Conservation (phyloP, 2,329 filamentous ascomycete genomes). For the Cytospora piceae region DNA sequence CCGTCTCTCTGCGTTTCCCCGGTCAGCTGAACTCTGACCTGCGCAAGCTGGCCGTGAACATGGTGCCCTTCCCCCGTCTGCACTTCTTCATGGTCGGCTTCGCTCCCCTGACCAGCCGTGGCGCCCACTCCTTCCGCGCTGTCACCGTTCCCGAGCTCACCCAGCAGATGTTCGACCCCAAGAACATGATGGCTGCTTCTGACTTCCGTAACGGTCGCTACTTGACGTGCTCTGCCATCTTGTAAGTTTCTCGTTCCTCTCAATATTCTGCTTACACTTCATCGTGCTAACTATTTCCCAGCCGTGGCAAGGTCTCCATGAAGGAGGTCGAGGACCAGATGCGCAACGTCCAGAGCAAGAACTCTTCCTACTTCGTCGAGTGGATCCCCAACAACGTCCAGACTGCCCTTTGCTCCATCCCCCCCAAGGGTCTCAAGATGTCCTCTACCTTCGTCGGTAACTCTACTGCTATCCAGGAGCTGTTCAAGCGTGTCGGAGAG, state of each 20-base stretch:
- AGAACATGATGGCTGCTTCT: slow-evolving; percentile 99
- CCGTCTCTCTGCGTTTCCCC: slow-evolving; percentile 98
- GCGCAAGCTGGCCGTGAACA: slow-evolving; percentile 99
- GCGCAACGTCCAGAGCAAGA: slow-evolving; percentile 99
- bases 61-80: slow-evolving; percentile 99
- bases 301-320: slow-evolving; percentile 99
- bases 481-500: slow-evolving; percentile 99
- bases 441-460: slow-evolving; percentile 99
- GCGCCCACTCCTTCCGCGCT: slow-evolving; percentile 92
- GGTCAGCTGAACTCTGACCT: slow-evolving; percentile 99
- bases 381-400: slow-evolving; percentile 99
- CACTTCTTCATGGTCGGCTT: slow-evolving; percentile 99
- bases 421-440: slow-evolving; percentile 97
- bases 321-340: slow-evolving; percentile 99
- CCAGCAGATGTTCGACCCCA: slow-evolving; percentile 99
- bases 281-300: slow-evolving; percentile 43
- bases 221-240: slow-evolving; percentile 99
- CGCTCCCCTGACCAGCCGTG: slow-evolving; percentile 88
- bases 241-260: slow-evolving; percentile 57
- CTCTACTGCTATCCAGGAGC: slow-evolving; percentile 99
- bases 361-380: slow-evolving; percentile 99
- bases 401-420: slow-evolving; percentile 98
- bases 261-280: background rate
- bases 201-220: slow-evolving; percentile 99
- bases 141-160: slow-evolving; percentile 97